A percentile compares a stretch with the other conserved stretches of the same genome.
Evolutionary conservation across 2,329 filamentous ascomycete genomes (phyloP).

Genomic region (Aspergillus melleus): DNA sequence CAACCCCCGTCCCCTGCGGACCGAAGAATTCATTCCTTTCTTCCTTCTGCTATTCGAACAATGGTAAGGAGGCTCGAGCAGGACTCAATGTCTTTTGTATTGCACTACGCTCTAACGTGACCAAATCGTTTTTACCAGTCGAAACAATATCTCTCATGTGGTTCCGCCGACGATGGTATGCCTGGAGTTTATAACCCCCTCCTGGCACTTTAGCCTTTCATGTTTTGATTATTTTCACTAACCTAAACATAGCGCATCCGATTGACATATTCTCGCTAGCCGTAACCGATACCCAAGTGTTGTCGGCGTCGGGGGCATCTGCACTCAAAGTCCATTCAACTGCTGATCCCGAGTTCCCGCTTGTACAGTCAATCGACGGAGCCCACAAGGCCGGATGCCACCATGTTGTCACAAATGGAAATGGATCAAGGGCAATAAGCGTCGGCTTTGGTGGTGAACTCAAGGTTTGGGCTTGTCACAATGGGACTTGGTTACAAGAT

Average conservation of each 20-base stretch:
- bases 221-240: conserved; percentile 21
- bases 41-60: neutral
- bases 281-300: conserved; percentile 68
- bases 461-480: conserved; percentile 72
- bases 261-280: conserved; percentile 84
- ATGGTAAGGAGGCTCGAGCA: conserved; percentile 22
- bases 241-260: conserved; percentile 63
- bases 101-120: conserved; percentile 4
- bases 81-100: neutral
- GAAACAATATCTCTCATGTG: conserved; percentile 94
- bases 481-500: conserved; percentile 56
- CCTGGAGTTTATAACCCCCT: conserved; percentile 7
- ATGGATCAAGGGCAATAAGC: conserved; percentile 73
- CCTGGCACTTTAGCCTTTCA: neutral
- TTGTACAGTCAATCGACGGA: conserved; percentile 74
- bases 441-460: conserved; percentile 88
- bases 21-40: neutral
- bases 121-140: conserved; percentile 59
- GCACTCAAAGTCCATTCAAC: conserved; percentile 79
- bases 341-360: conserved; percentile 67
- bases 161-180: conserved; percentile 83
- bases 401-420: conserved; percentile 71
- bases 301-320: conserved; percentile 84
- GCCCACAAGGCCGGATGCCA: conserved; percentile 90
- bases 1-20: neutral